Conservation (phyloP, 2,329 filamentous ascomycete species). For the Lasiodiplodia gonubiensis region DNA sequence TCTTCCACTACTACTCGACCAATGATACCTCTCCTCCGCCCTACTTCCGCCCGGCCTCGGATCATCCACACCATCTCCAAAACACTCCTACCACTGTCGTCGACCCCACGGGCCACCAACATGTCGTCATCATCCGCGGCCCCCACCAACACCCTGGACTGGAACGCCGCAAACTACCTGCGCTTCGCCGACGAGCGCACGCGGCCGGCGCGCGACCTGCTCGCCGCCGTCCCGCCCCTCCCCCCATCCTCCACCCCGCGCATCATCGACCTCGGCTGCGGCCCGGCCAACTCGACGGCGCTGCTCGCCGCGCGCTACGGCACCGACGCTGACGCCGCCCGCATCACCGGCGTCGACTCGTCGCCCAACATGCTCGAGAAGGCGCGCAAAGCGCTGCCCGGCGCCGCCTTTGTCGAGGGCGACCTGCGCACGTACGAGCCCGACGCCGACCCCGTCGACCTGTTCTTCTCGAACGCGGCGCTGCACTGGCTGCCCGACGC, state of each 20-base stretch:
- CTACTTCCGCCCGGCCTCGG: not conserved
- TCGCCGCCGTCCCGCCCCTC: constrained; percentile 50
- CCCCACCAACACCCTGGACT: constrained; percentile 44
- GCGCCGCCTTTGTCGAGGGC: not conserved
- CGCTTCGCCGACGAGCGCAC: constrained; percentile 62
- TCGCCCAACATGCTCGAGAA: constrained; percentile 62
- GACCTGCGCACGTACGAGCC: constrained; percentile 41
- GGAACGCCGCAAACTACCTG: constrained; percentile 64
- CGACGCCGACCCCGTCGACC: constrained; percentile 37
- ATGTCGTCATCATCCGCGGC: not conserved
- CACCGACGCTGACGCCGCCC: constrained; percentile 44
- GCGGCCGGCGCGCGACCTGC: constrained; percentile 59
- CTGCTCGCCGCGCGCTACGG: constrained; percentile 54
- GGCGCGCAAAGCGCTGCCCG: constrained; percentile 52
- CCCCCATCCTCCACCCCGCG: constrained; percentile 39
- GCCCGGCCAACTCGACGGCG: constrained; percentile 64
- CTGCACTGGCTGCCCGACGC: constrained; percentile 62
- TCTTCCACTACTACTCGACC: not conserved
- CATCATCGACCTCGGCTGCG: constrained; percentile 66
- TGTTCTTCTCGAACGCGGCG: constrained; percentile 64
- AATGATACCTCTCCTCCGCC: not conserved
- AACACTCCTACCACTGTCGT: not conserved
- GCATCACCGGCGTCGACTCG: constrained; percentile 60
- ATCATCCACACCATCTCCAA: not conserved
- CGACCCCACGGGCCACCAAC: not conserved